These are phyloP conservation scores for Brassica hybrid DNA, from an alignment of 441 rosid species.

Conservation along the genomic window DNA sequence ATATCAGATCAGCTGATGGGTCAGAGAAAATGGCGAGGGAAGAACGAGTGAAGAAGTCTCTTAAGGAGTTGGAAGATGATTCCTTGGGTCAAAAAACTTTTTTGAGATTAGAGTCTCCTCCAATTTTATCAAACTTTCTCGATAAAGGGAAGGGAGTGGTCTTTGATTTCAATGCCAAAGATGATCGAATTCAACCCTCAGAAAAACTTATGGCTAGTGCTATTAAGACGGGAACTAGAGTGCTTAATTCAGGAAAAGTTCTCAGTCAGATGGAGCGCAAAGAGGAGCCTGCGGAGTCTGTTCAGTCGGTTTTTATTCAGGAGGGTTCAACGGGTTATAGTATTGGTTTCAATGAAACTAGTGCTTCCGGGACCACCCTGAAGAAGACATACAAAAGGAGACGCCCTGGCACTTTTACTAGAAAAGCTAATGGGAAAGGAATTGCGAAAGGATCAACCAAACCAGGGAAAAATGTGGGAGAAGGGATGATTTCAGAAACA, in stretches of 20 bases:
- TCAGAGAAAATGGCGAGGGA: too few relatives aligned
- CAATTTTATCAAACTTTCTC: too few relatives aligned
- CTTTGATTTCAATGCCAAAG: too few relatives aligned
- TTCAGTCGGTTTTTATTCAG: background rate
- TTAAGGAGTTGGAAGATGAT: too few relatives aligned
- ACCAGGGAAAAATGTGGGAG: background rate
- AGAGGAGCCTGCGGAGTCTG: background rate
- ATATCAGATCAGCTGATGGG: too few relatives aligned
- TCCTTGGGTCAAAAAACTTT: too few relatives aligned
- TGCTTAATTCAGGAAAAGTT: too few relatives aligned
- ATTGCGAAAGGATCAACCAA: background rate
- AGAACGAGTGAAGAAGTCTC: too few relatives aligned
- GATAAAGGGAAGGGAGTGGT: too few relatives aligned
- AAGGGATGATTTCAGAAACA: background rate
- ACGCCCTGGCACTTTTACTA: background rate
- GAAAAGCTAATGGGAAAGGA: background rate
- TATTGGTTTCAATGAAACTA: background rate
- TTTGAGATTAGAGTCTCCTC: too few relatives aligned
- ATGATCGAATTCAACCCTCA: too few relatives aligned
- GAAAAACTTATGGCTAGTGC: too few relatives aligned
- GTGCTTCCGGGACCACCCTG: background rate
- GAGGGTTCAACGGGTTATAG: background rate
- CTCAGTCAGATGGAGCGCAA: accelerated
- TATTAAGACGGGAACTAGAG: accelerated
- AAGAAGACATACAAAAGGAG: background rate